Percentiles rank a stretch among this genome's conserved stretches.
phyloP scores from a whole-genome alignment of 1,284 basidiomycete species.

The Ustilago nuda region DNA sequence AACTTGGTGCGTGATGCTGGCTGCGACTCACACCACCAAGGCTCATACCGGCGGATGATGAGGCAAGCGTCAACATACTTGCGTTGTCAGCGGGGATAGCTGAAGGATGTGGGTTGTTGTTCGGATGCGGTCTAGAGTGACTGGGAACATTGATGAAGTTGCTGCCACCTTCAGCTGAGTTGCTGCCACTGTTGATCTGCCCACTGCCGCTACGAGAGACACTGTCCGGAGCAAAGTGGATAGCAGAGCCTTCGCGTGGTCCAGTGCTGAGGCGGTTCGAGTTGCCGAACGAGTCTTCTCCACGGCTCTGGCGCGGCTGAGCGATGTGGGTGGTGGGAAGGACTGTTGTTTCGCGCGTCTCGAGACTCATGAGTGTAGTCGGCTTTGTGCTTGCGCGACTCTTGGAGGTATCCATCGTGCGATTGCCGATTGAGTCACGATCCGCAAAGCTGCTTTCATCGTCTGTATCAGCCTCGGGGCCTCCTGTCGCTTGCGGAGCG shows the following conservation, averaged over 20 bases:
- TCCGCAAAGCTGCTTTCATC: conserved; percentile 38
- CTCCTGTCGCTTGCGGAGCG: neutral
- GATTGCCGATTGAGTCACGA: conserved; percentile 56
- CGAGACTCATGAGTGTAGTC: conserved; percentile 89
- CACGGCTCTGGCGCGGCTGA: conserved; percentile 75
- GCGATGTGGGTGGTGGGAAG: conserved; percentile 84
- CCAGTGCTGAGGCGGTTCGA: conserved; percentile 37
- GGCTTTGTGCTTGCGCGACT: conserved; percentile 92
- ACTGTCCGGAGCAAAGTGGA: conserved; percentile 28
- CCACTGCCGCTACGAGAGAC: conserved; percentile 31
- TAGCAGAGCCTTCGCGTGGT: conserved; percentile 34
- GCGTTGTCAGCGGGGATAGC: conserved; percentile 91
- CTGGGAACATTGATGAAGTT: conserved; percentile 73
- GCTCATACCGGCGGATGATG: conserved; percentile 75
- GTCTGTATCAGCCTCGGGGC: conserved; percentile 27
- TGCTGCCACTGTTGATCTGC: conserved; percentile 12
- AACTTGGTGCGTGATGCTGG: conserved; percentile 48
- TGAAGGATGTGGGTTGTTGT: conserved; percentile 91
- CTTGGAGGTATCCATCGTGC: conserved; percentile 71
- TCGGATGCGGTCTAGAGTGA: conserved; percentile 88
- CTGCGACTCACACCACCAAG: conserved; percentile 52
- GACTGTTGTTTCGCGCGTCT: conserved; percentile 69
- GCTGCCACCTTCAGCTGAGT: conserved; percentile 20
- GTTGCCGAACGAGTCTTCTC: conserved; percentile 34
- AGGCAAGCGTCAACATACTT: conserved; percentile 89